Evolutionary conservation across 2,329 filamentous ascomycete species (phyloP).

Genomic region (Fonsecaea erecta): DNA sequence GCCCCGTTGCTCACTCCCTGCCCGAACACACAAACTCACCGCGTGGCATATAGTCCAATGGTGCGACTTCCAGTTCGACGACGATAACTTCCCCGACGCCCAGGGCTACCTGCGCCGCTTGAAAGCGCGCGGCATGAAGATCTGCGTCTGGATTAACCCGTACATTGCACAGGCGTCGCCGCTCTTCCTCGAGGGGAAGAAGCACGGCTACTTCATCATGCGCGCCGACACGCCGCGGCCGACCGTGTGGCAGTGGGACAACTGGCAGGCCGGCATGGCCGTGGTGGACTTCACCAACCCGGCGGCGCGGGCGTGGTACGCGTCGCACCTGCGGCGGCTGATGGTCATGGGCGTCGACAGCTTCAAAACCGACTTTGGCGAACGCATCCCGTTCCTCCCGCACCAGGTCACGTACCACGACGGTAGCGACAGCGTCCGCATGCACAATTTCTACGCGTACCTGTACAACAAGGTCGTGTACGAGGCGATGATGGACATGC

Average conservation of each 20-base stretch:
- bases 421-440: slow-evolving; percentile 63
- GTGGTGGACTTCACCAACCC: slow-evolving; percentile 77
- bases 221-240: slow-evolving; percentile 64
- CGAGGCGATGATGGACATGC: slow-evolving; percentile 58
- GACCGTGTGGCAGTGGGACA: slow-evolving; percentile 72
- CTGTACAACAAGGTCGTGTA: slow-evolving; percentile 73
- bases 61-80: slow-evolving; percentile 75
- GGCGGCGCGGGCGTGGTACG: slow-evolving; percentile 68
- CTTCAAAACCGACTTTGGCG: slow-evolving; percentile 78
- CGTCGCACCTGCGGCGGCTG: slow-evolving; percentile 63
- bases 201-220: slow-evolving; percentile 70
- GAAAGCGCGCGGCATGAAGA: slow-evolving; percentile 67
- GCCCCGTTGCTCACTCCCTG: background rate
- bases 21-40: no score
- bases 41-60: slow-evolving; percentile 58
- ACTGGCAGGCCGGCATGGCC: slow-evolving; percentile 79
- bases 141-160: slow-evolving; percentile 78
- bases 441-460: slow-evolving; percentile 81
- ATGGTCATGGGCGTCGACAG: slow-evolving; percentile 72
- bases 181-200: slow-evolving; percentile 66
- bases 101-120: slow-evolving; percentile 66
- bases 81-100: slow-evolving; percentile 70
- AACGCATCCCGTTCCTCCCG: slow-evolving; percentile 64
- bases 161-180: slow-evolving; percentile 73
- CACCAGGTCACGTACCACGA: slow-evolving; percentile 68